These are phyloP conservation scores for Aspergillus biplanus DNA, from an alignment of 495 filamentous ascomycete species.

Conservation along the genomic window DNA sequence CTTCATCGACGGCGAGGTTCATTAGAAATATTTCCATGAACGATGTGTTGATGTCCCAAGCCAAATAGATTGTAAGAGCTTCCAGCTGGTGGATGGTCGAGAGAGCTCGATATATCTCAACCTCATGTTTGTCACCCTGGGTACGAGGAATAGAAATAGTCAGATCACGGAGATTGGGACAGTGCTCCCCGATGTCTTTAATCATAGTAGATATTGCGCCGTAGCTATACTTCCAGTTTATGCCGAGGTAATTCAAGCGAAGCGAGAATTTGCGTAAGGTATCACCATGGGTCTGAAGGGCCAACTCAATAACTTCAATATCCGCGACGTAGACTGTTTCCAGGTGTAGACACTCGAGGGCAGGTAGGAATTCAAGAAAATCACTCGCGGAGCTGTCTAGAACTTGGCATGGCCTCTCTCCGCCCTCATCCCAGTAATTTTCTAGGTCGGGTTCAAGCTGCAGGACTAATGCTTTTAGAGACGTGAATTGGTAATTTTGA, in stretches of 20 bases:
- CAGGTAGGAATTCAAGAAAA: constrained; percentile 2
- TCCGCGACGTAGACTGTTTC: not conserved
- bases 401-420: not conserved
- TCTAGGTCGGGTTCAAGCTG: not conserved
- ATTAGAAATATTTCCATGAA: not conserved
- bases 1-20: constrained; percentile 13
- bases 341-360: constrained; percentile 11
- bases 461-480: constrained; percentile 7
- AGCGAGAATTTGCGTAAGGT: not conserved
- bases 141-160: constrained; percentile 10
- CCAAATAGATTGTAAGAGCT: not conserved
- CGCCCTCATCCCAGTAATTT: not conserved
- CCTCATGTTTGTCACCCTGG: constrained; percentile 7
- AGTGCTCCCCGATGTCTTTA: constrained; percentile 6
- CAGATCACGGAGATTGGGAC: constrained; percentile 5
- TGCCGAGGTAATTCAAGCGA: not conserved
- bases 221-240: too few relatives aligned
- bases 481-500: constrained; percentile 2
- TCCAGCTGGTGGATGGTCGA: not conserved
- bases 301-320: not conserved
- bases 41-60: not conserved
- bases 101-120: constrained; percentile 12
- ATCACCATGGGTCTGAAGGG: constrained; percentile 7
- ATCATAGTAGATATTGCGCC: not conserved
- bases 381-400: not conserved